A percentile compares a stretch with the other conserved stretches of the same genome.
Evolutionary conservation across 179 eudicot genomes (phyloP).

Genomic region (Beta lomatogona): DNA sequence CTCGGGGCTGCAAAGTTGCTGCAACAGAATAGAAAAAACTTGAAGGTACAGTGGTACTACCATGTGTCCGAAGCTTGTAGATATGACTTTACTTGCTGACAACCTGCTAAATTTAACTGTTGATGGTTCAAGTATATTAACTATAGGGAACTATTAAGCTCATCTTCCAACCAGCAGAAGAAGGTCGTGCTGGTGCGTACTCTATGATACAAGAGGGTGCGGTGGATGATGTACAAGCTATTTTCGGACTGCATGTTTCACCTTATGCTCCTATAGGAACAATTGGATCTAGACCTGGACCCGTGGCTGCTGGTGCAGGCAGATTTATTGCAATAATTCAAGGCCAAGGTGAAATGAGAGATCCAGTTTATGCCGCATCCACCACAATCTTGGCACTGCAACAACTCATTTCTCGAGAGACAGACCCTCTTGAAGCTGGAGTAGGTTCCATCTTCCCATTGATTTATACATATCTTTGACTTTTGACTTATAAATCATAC

Average conservation of each 20-base stretch:
- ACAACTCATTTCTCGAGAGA: slow-evolving; percentile 55
- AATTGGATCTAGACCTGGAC: slow-evolving; percentile 52
- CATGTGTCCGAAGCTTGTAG: neutral
- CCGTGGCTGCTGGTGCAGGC: slow-evolving; percentile 51
- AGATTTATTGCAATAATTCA: slow-evolving; percentile 46
- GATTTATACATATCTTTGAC: neutral
- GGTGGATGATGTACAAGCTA: slow-evolving; percentile 50
- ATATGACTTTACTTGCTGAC: neutral
- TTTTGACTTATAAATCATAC: no score
- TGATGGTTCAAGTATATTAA: slow-evolving; percentile 38
- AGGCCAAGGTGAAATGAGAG: slow-evolving; percentile 37
- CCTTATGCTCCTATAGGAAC: slow-evolving; percentile 46
- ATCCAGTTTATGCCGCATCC: slow-evolving; percentile 50
- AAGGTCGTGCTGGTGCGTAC: slow-evolving; percentile 71
- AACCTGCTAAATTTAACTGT: neutral
- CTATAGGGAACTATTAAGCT: slow-evolving; percentile 67
- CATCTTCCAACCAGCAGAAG: slow-evolving; percentile 79
- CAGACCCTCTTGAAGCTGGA: slow-evolving; percentile 51
- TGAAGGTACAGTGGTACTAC: slow-evolving; percentile 34
- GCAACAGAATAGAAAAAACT: slow-evolving; percentile 36
- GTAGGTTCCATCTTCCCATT: slow-evolving; percentile 30
- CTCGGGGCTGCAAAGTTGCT: slow-evolving; percentile 72
- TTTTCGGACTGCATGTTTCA: slow-evolving; percentile 59
- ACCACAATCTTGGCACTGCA: slow-evolving; percentile 46
- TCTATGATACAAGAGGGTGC: slow-evolving; percentile 60